Evolutionary conservation across 1,284 basidiomycete genomes (phyloP).

Genomic region (Microstroma glucosiphilum): DNA sequence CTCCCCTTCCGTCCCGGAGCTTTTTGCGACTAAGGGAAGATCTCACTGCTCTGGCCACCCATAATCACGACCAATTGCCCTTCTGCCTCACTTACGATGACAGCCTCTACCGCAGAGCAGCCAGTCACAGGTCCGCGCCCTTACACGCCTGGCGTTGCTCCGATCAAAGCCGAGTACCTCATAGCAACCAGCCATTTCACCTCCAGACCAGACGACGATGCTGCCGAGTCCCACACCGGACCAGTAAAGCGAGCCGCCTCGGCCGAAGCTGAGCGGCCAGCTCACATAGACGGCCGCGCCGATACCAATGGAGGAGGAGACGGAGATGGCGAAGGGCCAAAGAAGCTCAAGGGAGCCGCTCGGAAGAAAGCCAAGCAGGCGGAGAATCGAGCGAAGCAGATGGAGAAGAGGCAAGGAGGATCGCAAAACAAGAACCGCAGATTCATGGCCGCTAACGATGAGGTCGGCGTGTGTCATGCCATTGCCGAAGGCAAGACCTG

Average conservation of each 20-base stretch:
- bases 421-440: slow-evolving; percentile 35
- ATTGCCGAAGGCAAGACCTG: slow-evolving; percentile 8
- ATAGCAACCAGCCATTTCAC: slow-evolving; percentile 8
- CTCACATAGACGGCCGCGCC: not conserved
- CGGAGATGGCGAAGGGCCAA: not conserved
- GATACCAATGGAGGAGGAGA: not conserved
- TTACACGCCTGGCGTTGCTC: slow-evolving; percentile 28
- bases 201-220: slow-evolving; percentile 16
- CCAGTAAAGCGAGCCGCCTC: slow-evolving; percentile 6
- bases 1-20: no score
- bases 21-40: no score
- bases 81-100: no score
- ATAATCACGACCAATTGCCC: no score
- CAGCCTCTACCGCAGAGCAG: no score
- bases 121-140: not conserved
- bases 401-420: slow-evolving; percentile 15
- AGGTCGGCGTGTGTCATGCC: slow-evolving; percentile 10
- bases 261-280: not conserved
- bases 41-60: no score
- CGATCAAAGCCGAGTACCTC: slow-evolving; percentile 29
- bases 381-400: not conserved
- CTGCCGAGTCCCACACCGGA: slow-evolving; percentile 18
- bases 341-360: slow-evolving; percentile 30
- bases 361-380: slow-evolving; percentile 12
- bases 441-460: slow-evolving; percentile 15